These are phyloP conservation scores for Fulvia fulva DNA, from an alignment of 2,329 filamentous ascomycete species.

Conservation along the genomic window DNA sequence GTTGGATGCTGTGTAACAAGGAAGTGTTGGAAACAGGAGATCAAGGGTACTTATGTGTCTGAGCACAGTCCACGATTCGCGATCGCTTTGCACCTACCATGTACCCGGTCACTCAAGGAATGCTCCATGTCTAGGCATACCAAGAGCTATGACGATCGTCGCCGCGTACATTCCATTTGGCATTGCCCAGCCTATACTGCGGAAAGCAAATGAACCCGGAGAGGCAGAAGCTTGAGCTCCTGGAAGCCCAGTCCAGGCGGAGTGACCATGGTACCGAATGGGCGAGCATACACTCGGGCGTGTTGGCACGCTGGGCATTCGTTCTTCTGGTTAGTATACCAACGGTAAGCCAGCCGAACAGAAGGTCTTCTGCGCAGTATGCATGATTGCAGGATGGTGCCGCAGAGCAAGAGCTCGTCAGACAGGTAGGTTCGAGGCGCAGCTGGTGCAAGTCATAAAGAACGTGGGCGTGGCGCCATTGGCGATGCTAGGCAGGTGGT, in stretches of 20 bases:
- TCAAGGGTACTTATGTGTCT: neutral
- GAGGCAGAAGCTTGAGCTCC: constrained; percentile 1
- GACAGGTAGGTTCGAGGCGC: neutral
- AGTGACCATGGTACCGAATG: constrained; percentile 3
- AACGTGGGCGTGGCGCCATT: neutral
- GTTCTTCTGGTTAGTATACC: neutral
- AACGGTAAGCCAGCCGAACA: neutral
- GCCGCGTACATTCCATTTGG: constrained; percentile 9
- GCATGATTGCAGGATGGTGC: neutral
- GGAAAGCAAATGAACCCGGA: neutral
- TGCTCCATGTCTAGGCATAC: neutral
- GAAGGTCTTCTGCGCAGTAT: neutral
- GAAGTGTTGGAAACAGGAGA: neutral
- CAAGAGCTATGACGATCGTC: constrained; percentile 10
- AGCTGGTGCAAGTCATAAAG: neutral
- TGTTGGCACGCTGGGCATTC: constrained; percentile 16
- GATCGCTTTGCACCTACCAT: neutral
- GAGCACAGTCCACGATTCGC: neutral
- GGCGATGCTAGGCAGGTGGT: neutral
- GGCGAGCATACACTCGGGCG: constrained; percentile 2
- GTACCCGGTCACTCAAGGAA: neutral
- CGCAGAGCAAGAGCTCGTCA: neutral
- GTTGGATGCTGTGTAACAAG: neutral
- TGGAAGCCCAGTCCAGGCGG: constrained; percentile 1
- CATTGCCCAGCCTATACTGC: constrained; percentile 1